Evolutionary conservation across 2,329 filamentous ascomycete genomes (phyloP), one percentile per base, ranked within the genome.

Genomic region (Pseudogymnoascus sp.): DNA sequence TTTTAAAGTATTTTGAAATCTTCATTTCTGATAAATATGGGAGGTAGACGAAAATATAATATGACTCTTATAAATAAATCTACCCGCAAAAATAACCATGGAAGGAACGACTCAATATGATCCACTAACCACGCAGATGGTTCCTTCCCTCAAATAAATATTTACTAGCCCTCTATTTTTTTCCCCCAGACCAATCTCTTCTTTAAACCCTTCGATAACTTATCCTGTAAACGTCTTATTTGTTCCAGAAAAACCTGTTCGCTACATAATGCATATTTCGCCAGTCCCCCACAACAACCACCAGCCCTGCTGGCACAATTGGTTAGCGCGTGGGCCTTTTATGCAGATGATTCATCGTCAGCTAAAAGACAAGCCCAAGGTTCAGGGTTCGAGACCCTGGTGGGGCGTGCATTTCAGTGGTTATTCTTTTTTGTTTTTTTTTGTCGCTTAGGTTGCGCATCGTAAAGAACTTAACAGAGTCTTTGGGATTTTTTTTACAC

Each of bases 321-420:
- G 51, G 51, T 57, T 57, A 57, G 51, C 51, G 51, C 51, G 51
- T 57, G 51, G 51, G 51, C 51, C 51, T 57, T 57, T 57, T 57
- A 57, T 14, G 51, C 51, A 34, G 51, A 36, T 57, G 29, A 57
- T 57, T 57, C 23, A 11, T 45, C 29, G 6, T 57, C 51, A 57
- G 51, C 51, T 57, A 57, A 57, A 57, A 57, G 51, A 14, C 23
- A 57, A 57, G 51, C 51, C 51, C 51, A 57, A 57, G 51, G 51
- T 57, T 57, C 51, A 57, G 51, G 51, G 51, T 57, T 57, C 51
- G 51, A 57, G 51, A 10, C 51, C 51, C 51, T 57, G 51, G 51
- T 57, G 51, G 51, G 51, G 51, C 51, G 51, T 34, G 51, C 47
- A 31, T 12, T 31, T 5, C 5, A 3, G 47, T 57, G n/a, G n/a